Percentiles rank a stretch among this genome's conserved stretches.
phyloP scores from a whole-genome alignment of 768 basidiomycete species.

The Pluteus cervinus region DNA sequence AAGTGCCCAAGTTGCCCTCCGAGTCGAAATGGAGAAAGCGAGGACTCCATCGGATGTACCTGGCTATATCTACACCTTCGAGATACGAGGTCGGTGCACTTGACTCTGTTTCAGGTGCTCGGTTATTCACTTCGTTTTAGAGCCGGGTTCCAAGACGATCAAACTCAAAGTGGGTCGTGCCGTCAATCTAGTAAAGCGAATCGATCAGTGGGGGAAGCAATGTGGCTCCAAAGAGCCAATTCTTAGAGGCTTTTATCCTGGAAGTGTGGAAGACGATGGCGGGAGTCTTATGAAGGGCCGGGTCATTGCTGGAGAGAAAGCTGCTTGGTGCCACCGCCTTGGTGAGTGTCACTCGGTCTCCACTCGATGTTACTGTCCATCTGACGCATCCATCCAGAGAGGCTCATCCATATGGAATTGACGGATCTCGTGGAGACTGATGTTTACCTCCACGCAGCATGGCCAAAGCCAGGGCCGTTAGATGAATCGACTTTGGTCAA shows the following conservation, averaged over 20 bases:
- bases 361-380: not conserved
- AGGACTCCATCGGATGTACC: constrained; percentile 51
- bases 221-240: constrained; percentile 75
- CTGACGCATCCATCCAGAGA: constrained; percentile 32
- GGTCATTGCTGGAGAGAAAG: constrained; percentile 54
- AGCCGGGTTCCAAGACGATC: constrained; percentile 30
- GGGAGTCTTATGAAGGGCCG: constrained; percentile 59
- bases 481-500: too few species aligned
- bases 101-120: not conserved
- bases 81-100: constrained; percentile 55
- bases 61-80: constrained; percentile 81
- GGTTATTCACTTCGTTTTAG: constrained; percentile 5
- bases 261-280: constrained; percentile 35
- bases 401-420: constrained; percentile 77
- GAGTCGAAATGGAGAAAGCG: constrained; percentile 41
- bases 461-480: constrained; percentile 24
- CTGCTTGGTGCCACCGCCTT: constrained; percentile 64
- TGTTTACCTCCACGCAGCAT: constrained; percentile 55
- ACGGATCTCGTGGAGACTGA: constrained; percentile 55
- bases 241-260: constrained; percentile 71
- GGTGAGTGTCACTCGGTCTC: constrained; percentile 22
- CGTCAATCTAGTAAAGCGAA: constrained; percentile 62
- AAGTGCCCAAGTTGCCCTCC: constrained; percentile 52
- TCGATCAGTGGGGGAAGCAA: constrained; percentile 78
- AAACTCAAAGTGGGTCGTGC: constrained; percentile 79